Base-by-base conservation (phyloP, 225 moss, liverwort and hornwort genomes). In the Polytrichum commune region DNA sequence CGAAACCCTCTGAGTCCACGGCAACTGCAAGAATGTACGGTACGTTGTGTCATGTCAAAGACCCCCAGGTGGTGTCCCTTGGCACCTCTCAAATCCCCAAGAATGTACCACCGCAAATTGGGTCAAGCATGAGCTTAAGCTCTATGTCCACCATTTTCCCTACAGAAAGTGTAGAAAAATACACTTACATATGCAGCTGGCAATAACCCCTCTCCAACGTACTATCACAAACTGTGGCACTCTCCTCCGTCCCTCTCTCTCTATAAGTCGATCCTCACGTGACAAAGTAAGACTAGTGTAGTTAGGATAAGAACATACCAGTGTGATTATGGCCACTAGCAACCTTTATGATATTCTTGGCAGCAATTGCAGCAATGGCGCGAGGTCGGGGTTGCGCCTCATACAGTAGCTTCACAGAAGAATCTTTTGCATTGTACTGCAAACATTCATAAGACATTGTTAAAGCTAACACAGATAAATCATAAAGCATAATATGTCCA, bases 361-460 rank as follows among this genome's bases (percentile, higher is more conserved):
- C 74, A 56, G 88, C 83, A 63, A 96, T 87, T 57, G 92, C 74
- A 68, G 91, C 63, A 76, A 96, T 96, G 27, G 92, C 72, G 18
- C 96, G 90, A 75, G 96, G 96, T 32, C 93, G 91, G 25, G 96
- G 83, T 72, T 96, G 93, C 19, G 93, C 84, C 66, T 96, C 96
- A 77, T 96, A 93, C 55, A 96, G 90, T 54, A 96, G 73, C 73
- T 87, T 85, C 62, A 93, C 96, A 71, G 96, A 96, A 74, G 88
- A 86, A 78, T 96, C 96, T 74, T 93, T 96, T 8, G 96, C 65
- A 71, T 96, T 96, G 64, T 93, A 96, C 93, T 95, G 88, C 75
- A 88, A 54, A 16, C 46, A 46, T 13, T 46, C 46, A 46, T 38
- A 38, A 38, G 13, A 38, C 13, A 38, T 13, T 38, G 38, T 46